Percentiles rank a stretch among this genome's conserved stretches.
Conservation (phyloP, 371 early-diverging fungal genomes). For the Mucor ambiguus region DNA sequence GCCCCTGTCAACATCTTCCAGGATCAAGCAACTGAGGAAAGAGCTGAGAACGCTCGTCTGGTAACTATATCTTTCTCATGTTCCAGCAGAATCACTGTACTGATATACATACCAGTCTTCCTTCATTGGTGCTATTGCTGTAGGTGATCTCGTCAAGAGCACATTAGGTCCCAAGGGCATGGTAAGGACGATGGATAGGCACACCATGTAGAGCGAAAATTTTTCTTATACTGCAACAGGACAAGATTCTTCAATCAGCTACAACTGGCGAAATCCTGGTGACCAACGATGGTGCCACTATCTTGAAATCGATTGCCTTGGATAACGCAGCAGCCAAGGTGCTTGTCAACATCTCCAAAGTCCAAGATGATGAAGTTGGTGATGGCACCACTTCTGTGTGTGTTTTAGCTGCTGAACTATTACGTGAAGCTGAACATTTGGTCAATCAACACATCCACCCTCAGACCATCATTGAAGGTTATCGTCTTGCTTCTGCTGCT, state of each 20-base stretch:
- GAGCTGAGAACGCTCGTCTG: slow-evolving; percentile 97
- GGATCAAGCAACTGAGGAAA: slow-evolving; percentile 93
- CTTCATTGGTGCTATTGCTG: slow-evolving; percentile 93
- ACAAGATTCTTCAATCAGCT: slow-evolving; percentile 97
- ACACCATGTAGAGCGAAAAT: slow-evolving; percentile 1
- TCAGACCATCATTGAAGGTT: slow-evolving; percentile 98
- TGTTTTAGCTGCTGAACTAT: slow-evolving; percentile 96
- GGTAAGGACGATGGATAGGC: slow-evolving; percentile 46
- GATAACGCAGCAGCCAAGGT: slow-evolving; percentile 99
- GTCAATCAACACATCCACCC: slow-evolving; percentile 97
- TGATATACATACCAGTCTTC: slow-evolving; percentile 61
- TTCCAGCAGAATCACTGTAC: background rate
- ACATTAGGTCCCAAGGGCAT: slow-evolving; percentile 87
- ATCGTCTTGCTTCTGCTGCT: slow-evolving; percentile 88
- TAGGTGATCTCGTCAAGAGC: slow-evolving; percentile 97
- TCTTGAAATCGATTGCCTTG: slow-evolving; percentile 97
- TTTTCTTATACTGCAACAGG: slow-evolving; percentile 46
- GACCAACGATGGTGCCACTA: slow-evolving; percentile 99
- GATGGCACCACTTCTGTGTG: slow-evolving; percentile 99
- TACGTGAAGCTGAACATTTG: slow-evolving; percentile 96
- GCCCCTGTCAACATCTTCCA: slow-evolving; percentile 87
- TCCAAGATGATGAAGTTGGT: slow-evolving; percentile 99
- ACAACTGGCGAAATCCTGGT: slow-evolving; percentile 87
- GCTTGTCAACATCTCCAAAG: slow-evolving; percentile 97
- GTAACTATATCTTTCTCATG: slow-evolving; percentile 46